phyloP scores from a whole-genome alignment of 495 filamentous ascomycete genomes.

The Penicillium maclennaniae region DNA sequence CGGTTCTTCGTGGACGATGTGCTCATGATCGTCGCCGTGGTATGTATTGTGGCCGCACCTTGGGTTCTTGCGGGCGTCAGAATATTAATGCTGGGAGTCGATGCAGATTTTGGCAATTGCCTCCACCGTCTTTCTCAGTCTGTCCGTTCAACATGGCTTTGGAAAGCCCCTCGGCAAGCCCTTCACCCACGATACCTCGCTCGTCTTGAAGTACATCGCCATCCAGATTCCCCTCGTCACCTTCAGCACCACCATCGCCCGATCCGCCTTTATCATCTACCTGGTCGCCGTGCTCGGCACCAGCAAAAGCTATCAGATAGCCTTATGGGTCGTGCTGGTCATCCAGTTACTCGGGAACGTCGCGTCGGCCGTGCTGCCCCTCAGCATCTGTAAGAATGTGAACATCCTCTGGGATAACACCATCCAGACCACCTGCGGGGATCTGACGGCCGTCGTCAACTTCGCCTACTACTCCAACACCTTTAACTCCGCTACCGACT shows the following conservation, averaged over 20 bases:
- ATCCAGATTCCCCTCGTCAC: slow-evolving; percentile 33
- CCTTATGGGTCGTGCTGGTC: slow-evolving; percentile 24
- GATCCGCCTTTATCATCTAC: slow-evolving; percentile 33
- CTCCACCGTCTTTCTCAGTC: slow-evolving; percentile 24
- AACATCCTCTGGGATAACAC: slow-evolving; percentile 24
- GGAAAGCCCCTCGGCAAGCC: slow-evolving; percentile 21
- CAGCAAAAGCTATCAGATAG: slow-evolving; percentile 25
- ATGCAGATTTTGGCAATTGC: slow-evolving; percentile 26
- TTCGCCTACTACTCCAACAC: slow-evolving; percentile 37
- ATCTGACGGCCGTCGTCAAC: slow-evolving; percentile 19
- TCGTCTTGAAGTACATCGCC: slow-evolving; percentile 30
- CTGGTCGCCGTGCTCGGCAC: slow-evolving; percentile 29
- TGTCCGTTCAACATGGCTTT: slow-evolving; percentile 29
- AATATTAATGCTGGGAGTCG: background rate
- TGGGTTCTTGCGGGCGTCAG: background rate
- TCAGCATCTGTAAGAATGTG: slow-evolving; percentile 30
- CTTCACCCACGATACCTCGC: slow-evolving; percentile 3
- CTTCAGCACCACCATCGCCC: slow-evolving; percentile 32
- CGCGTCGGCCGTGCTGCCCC: slow-evolving; percentile 26
- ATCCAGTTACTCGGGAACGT: slow-evolving; percentile 30
- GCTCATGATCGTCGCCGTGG: slow-evolving; percentile 34
- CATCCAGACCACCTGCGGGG: slow-evolving; percentile 25
- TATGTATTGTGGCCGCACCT: slow-evolving; percentile 5
- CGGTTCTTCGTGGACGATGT: slow-evolving; percentile 34
- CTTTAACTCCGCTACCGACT: slow-evolving; percentile 39